Conservation (phyloP, 2,329 filamentous ascomycete species). For the Fusarium compactum region DNA sequence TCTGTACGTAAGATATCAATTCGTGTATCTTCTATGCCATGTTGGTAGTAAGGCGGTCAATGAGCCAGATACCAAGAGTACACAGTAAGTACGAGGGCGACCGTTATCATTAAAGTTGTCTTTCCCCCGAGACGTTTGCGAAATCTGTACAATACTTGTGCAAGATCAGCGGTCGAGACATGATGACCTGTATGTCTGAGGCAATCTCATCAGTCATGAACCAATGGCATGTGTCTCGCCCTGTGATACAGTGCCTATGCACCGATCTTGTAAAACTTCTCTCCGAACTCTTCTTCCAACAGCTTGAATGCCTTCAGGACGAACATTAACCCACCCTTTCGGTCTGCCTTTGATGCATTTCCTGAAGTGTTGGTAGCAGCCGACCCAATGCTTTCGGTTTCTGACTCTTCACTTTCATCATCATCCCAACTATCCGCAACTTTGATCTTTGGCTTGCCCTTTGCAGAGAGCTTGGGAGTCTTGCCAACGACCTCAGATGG, state of each 20-base stretch:
- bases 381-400: conserved; percentile 50
- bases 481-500: neutral
- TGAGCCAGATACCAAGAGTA: neutral
- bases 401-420: conserved; percentile 41
- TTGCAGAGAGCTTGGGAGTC: neutral
- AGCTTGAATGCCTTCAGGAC: conserved; percentile 70
- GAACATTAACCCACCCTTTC: conserved; percentile 62
- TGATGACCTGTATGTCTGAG: neutral
- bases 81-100: neutral
- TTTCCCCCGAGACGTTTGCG: neutral
- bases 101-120: neutral
- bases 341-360: conserved; percentile 45
- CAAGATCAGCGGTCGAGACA: neutral
- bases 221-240: neutral
- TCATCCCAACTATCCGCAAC: conserved; percentile 59
- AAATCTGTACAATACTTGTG: neutral
- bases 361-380: neutral
- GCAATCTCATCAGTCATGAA: neutral
- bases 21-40: neutral
- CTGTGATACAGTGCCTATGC: conserved; percentile 55
- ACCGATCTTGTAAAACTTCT: conserved; percentile 73
- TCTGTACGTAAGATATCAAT: neutral
- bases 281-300: conserved; percentile 70
- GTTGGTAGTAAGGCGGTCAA: conserved; percentile 4
- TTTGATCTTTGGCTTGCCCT: conserved; percentile 36